Percentiles rank a stretch among this genome's conserved stretches.
Evolutionary conservation across 2,329 filamentous ascomycete species (phyloP).

Genomic region (Colletotrichum magnum): DNA sequence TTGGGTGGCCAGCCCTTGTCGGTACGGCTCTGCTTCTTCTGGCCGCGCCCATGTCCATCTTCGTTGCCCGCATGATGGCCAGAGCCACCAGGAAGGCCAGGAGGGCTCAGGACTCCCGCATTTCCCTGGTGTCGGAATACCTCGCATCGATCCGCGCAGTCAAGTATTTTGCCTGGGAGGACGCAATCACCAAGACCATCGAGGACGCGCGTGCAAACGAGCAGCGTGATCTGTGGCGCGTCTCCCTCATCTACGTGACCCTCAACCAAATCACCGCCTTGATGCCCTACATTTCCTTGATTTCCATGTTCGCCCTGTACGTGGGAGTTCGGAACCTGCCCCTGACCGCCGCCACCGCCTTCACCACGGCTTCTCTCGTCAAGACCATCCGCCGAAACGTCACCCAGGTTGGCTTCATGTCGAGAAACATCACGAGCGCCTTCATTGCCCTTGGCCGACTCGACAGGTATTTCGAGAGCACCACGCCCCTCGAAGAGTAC

Average conservation of each 20-base stretch:
- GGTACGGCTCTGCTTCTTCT: slow-evolving; percentile 64
- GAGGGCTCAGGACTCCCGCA: slow-evolving; percentile 68
- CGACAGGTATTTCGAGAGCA: slow-evolving; percentile 68
- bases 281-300: slow-evolving; percentile 65
- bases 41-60: slow-evolving; percentile 64
- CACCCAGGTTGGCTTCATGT: slow-evolving; percentile 62
- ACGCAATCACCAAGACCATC: slow-evolving; percentile 65
- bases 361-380: slow-evolving; percentile 69
- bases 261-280: slow-evolving; percentile 66
- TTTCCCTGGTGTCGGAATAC: slow-evolving; percentile 71
- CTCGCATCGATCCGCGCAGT: slow-evolving; percentile 70
- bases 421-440: slow-evolving; percentile 57
- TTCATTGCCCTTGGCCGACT: slow-evolving; percentile 65
- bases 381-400: slow-evolving; percentile 68
- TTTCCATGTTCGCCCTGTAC: slow-evolving; percentile 69
- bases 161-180: slow-evolving; percentile 75
- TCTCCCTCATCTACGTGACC: slow-evolving; percentile 62
- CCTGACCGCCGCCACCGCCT: slow-evolving; percentile 69
- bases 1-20: slow-evolving; percentile 69
- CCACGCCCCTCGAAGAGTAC: slow-evolving; percentile 62
- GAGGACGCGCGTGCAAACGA: slow-evolving; percentile 64
- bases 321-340: slow-evolving; percentile 62
- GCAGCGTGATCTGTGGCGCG: slow-evolving; percentile 68
- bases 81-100: slow-evolving; percentile 64
- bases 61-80: slow-evolving; percentile 65